Conservation (phyloP, 768 basidiomycete genomes). For the Russula griseocarnosa region DNA sequence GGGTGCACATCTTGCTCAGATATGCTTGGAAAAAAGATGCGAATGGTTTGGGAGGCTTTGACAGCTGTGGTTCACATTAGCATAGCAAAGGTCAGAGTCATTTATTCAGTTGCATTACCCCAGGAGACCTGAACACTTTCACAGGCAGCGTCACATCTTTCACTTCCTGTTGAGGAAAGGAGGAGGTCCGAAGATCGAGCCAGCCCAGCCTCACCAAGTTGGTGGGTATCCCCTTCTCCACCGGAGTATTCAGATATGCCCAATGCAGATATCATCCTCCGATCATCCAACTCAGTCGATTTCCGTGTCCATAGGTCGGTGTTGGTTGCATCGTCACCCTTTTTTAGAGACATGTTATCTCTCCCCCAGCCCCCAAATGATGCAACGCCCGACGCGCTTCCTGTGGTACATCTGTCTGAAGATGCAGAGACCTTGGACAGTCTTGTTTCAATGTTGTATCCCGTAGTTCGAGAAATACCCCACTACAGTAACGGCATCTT, state of each 20-base stretch:
- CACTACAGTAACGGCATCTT: background rate
- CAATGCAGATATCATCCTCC: background rate
- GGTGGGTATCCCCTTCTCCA: no score
- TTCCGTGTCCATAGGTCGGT: background rate
- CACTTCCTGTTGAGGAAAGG: background rate
- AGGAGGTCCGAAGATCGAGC: background rate
- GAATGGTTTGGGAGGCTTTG: background rate
- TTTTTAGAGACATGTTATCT: background rate
- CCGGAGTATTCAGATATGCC: background rate
- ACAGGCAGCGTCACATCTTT: background rate
- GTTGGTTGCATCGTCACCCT: background rate
- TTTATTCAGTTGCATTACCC: background rate
- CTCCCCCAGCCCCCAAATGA: background rate
- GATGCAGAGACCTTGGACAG: background rate
- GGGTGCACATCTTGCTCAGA: background rate
- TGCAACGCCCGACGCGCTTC: background rate
- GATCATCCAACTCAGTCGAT: background rate
- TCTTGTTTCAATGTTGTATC: background rate
- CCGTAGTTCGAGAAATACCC: background rate
- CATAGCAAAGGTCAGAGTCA: background rate
- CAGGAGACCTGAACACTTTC: background rate
- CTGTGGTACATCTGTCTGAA: background rate
- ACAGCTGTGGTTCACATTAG: background rate
- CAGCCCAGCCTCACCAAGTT: no score
- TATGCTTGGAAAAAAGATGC: background rate